A percentile compares a stretch with the other conserved stretches of the same genome.
These are phyloP conservation scores for Cerioporus squamosus DNA, from an alignment of 1,284 basidiomycete genomes.

Conservation along the genomic window DNA sequence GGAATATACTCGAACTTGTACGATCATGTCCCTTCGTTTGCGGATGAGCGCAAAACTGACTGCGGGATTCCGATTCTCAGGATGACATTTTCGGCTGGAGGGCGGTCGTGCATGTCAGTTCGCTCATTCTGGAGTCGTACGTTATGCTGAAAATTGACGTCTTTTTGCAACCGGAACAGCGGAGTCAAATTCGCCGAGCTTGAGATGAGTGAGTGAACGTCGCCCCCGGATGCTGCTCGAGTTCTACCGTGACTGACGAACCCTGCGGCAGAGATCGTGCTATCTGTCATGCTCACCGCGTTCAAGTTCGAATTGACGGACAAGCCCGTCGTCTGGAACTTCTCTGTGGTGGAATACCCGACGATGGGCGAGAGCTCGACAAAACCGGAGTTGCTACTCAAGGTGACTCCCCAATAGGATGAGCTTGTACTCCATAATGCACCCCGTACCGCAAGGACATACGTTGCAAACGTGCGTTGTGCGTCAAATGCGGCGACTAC, in stretches of 20 bases:
- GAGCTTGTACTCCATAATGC: background rate
- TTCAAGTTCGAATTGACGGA: constrained; percentile 1
- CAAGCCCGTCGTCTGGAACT: constrained; percentile 4
- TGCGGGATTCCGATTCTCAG: background rate
- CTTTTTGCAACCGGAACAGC: background rate
- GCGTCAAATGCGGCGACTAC: too few species aligned
- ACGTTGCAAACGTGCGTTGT: too few species aligned
- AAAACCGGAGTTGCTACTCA: constrained; percentile 6
- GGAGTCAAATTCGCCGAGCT: constrained; percentile 26
- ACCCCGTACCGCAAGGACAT: too few species aligned
- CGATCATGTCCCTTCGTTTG: background rate
- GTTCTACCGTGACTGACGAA: background rate
- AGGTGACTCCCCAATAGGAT: background rate
- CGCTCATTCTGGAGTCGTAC: background rate
- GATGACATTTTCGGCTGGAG: constrained; percentile 19
- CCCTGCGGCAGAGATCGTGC: background rate
- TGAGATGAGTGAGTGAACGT: constrained; percentile 21
- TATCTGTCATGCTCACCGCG: background rate
- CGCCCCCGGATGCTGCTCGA: background rate
- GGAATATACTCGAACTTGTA: constrained; percentile 26
- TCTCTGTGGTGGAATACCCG: background rate
- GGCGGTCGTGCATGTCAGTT: constrained; percentile 14
- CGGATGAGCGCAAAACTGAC: too few species aligned
- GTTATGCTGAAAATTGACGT: background rate
- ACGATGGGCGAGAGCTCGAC: constrained; percentile 1